Conservation (phyloP, 2,329 filamentous ascomycete species). For the Exophiala bonariae region DNA sequence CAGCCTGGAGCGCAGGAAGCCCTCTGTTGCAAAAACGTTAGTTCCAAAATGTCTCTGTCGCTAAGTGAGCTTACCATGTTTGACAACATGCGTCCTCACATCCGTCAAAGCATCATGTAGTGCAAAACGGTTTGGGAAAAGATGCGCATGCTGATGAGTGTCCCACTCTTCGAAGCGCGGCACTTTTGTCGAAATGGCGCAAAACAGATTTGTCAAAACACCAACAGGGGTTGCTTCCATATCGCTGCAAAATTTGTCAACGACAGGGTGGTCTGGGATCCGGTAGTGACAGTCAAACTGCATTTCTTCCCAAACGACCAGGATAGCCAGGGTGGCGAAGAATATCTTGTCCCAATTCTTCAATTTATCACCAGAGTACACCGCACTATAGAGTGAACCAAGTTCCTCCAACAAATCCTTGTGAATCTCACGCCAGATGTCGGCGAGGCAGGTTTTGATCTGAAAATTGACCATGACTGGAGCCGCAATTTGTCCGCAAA, state of each 20-base stretch:
- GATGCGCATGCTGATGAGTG: constrained; percentile 83
- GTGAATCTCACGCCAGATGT: constrained; percentile 97
- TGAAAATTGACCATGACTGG: constrained; percentile 99
- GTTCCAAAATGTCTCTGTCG: constrained; percentile 26
- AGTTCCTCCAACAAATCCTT: constrained; percentile 95
- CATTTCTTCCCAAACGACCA: constrained; percentile 98
- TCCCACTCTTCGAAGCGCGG: constrained; percentile 94
- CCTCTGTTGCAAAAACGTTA: constrained; percentile 71
- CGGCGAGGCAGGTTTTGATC: constrained; percentile 94
- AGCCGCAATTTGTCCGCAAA: constrained; percentile 83
- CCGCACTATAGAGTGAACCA: constrained; percentile 89
- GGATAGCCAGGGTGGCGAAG: constrained; percentile 88
- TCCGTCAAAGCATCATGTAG: constrained; percentile 95
- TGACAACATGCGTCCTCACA: constrained; percentile 85
- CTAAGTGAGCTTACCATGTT: constrained; percentile 72
- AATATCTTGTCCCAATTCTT: constrained; percentile 99
- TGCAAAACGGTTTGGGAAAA: constrained; percentile 90
- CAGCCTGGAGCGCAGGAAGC: constrained; percentile 77
- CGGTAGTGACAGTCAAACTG: constrained; percentile 98
- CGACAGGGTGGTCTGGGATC: constrained; percentile 76
- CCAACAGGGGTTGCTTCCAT: constrained; percentile 97
- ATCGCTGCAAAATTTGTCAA: constrained; percentile 92
- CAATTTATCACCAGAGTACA: constrained; percentile 94
- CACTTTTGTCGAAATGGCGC: constrained; percentile 95
- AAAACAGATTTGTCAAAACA: constrained; percentile 94